Percentiles rank a stretch among this genome's conserved stretches.
phyloP scores from a whole-genome alignment of 805 yeast genomes.

The Ogataea philodendri region DNA sequence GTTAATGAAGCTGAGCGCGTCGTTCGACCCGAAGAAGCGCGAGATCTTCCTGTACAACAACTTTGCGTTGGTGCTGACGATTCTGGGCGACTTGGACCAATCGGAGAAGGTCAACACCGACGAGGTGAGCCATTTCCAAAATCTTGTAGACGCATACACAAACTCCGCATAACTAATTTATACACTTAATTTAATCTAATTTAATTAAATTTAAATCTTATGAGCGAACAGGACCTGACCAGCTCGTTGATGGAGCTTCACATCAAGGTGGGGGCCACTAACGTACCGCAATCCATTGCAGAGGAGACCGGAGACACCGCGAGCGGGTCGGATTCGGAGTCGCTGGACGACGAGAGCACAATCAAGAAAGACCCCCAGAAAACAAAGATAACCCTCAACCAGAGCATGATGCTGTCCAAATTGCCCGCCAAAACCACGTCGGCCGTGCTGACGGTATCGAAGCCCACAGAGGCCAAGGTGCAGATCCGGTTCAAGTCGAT shows the following conservation, averaged over 20 bases:
- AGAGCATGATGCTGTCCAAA: constrained; percentile 27
- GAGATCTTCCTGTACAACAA: constrained; percentile 76
- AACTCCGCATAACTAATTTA: constrained; percentile 1
- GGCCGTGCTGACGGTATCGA: constrained; percentile 21
- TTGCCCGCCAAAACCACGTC: constrained; percentile 27
- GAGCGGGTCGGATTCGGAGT: constrained; percentile 6
- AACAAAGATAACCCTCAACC: constrained; percentile 32
- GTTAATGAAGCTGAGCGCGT: constrained; percentile 64
- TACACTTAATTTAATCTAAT: not conserved
- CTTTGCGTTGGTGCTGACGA: constrained; percentile 60
- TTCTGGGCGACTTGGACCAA: constrained; percentile 43
- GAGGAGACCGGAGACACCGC: constrained; percentile 5
- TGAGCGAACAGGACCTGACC: constrained; percentile 12
- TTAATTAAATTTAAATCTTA: constrained; percentile 2
- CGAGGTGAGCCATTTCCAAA: constrained; percentile 22
- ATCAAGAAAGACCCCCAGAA: constrained; percentile 22
- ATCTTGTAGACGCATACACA: constrained; percentile 24
- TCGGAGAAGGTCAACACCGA: constrained; percentile 22
- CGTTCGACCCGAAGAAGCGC: constrained; percentile 44
- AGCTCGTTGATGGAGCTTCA: constrained; percentile 21
- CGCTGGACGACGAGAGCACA: constrained; percentile 12
- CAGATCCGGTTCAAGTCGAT: constrained; percentile 58
- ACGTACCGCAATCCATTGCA: constrained; percentile 1
- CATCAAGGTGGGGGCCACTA: constrained; percentile 19
- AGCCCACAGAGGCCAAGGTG: constrained; percentile 32